phyloP scores from a whole-genome alignment of 768 basidiomycete genomes.

The Rubroboletus satanas region DNA sequence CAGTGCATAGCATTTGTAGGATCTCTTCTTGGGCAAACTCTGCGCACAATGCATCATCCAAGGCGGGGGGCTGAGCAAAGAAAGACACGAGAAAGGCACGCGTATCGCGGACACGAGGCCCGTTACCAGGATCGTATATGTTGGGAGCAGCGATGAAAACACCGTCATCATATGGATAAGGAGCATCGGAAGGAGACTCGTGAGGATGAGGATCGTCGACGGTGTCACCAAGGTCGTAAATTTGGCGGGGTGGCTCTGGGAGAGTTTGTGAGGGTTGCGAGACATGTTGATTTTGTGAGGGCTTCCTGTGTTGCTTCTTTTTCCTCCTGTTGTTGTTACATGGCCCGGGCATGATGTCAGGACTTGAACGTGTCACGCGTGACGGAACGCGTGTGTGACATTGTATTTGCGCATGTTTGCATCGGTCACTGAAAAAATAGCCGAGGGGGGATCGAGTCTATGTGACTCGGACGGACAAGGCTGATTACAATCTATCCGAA shows the following conservation, averaged over 20 bases:
- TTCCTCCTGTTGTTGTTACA: slow-evolving; percentile 49
- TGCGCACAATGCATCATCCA: slow-evolving; percentile 64
- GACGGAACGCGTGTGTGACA: slow-evolving; percentile 33
- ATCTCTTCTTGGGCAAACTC: slow-evolving; percentile 78
- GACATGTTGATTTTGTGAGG: neutral
- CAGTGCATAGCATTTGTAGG: slow-evolving; percentile 63
- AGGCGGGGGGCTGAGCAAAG: slow-evolving; percentile 62
- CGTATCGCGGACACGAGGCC: slow-evolving; percentile 69
- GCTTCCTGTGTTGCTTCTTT: slow-evolving; percentile 35
- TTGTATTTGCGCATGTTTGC: slow-evolving; percentile 16
- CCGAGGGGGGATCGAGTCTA: slow-evolving; percentile 11
- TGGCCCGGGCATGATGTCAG: slow-evolving; percentile 55
- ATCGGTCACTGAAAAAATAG: slow-evolving; percentile 4
- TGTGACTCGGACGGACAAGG: slow-evolving; percentile 16
- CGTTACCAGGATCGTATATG: slow-evolving; percentile 76
- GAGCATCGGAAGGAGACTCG: slow-evolving; percentile 2
- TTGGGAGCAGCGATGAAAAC: slow-evolving; percentile 46
- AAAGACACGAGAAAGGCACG: slow-evolving; percentile 61
- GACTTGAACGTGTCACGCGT: slow-evolving; percentile 26
- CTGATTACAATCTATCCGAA: slow-evolving; percentile 24
- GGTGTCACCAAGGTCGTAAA: slow-evolving; percentile 3
- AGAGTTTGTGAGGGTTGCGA: neutral
- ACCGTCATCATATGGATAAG: slow-evolving; percentile 5
- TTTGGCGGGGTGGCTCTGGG: neutral
- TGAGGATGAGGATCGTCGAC: slow-evolving; percentile 8